Percentiles rank a stretch among this genome's conserved stretches.
phyloP scores from a whole-genome alignment of 139 green algal genomes.

The Nannochloris sp. region DNA sequence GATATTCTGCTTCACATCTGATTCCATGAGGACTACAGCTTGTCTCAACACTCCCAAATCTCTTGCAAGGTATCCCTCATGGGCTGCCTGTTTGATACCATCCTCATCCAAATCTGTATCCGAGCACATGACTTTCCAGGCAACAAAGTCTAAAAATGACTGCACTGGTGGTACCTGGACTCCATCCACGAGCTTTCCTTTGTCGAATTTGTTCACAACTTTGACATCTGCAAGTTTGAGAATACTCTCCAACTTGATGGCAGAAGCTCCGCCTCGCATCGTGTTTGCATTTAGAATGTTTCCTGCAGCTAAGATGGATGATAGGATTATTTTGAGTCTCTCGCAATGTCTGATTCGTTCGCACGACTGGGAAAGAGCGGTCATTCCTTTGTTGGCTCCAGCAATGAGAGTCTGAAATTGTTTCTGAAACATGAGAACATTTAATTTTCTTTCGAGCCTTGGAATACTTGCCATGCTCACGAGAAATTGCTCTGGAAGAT shows the following conservation, averaged over 20 bases:
- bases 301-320: slow-evolving; percentile 22
- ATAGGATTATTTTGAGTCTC: slow-evolving; percentile 19
- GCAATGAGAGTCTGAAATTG: slow-evolving; percentile 25
- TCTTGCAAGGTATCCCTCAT: slow-evolving; percentile 11
- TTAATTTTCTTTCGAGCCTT: slow-evolving; percentile 39
- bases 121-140: slow-evolving; percentile 18
- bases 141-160: slow-evolving; percentile 29
- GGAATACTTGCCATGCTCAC: slow-evolving; percentile 37
- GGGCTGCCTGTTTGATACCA: not conserved
- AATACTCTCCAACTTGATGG: slow-evolving; percentile 30
- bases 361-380: slow-evolving; percentile 20
- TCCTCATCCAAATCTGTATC: not conserved
- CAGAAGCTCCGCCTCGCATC: slow-evolving; percentile 23
- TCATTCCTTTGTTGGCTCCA: slow-evolving; percentile 19
- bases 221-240: slow-evolving; percentile 40
- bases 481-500: slow-evolving; percentile 49
- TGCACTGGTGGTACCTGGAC: not conserved
- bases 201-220: not conserved
- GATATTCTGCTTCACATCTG: slow-evolving; percentile 27
- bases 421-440: slow-evolving; percentile 24
- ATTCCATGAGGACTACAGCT: not conserved
- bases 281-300: slow-evolving; percentile 42
- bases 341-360: slow-evolving; percentile 23
- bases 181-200: not conserved
- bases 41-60: slow-evolving; percentile 14